These are phyloP conservation scores for Colletotrichum tanaceti DNA, from an alignment of 2,329 filamentous ascomycete genomes.

Conservation along the genomic window DNA sequence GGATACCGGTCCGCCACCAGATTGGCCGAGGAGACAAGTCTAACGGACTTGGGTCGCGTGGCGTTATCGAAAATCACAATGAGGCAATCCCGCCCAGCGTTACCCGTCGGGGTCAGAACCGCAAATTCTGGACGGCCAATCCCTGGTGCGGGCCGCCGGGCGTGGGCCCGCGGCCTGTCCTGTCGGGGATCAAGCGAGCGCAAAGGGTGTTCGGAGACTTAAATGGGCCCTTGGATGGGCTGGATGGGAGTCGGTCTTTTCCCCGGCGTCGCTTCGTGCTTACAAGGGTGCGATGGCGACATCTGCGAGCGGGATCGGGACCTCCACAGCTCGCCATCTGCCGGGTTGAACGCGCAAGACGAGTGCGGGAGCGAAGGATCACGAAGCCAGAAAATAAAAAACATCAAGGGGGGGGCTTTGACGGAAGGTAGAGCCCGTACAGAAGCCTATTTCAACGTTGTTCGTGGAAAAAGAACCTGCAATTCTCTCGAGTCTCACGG, in stretches of 20 bases:
- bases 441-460: constrained; percentile 19
- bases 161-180: not conserved
- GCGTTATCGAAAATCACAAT: constrained; percentile 28
- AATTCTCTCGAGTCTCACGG: too few relatives aligned
- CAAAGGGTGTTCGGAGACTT: too few relatives aligned
- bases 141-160: constrained; percentile 22
- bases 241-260: constrained; percentile 16
- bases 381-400: not conserved
- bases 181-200: not conserved
- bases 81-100: constrained; percentile 9
- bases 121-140: not conserved
- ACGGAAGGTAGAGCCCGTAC: accelerated
- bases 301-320: constrained; percentile 11
- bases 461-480: too few relatives aligned
- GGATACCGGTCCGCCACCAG: constrained; percentile 11
- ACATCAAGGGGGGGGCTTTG: not conserved
- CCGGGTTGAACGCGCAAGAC: constrained; percentile 11
- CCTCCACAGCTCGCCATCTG: constrained; percentile 24
- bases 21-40: constrained; percentile 16
- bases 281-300: constrained; percentile 38
- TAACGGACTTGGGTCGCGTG: constrained; percentile 13
- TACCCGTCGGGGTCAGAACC: not conserved
- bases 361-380: not conserved
- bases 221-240: not conserved
- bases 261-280: constrained; percentile 32